phyloP scores from a whole-genome alignment of 352 stramenopile genomes.

The Albugo laibachii region DNA sequence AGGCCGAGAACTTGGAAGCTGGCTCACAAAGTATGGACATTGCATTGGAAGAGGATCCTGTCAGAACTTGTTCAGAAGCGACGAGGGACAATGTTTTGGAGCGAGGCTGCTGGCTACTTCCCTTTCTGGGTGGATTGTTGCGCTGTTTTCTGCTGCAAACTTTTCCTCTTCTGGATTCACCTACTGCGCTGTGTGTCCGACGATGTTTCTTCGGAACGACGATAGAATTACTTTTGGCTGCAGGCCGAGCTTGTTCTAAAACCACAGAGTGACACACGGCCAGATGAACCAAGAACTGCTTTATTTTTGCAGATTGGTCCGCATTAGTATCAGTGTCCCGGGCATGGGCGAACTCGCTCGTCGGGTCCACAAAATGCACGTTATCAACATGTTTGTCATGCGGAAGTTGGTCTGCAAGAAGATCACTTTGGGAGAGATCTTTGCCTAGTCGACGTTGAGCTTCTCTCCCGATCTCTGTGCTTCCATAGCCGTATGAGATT shows the following conservation, averaged over 20 bases:
- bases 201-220: no score
- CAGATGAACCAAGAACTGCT: slow-evolving; percentile 62
- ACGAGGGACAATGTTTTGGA: no score
- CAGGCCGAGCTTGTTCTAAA: slow-evolving; percentile 27
- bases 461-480: slow-evolving; percentile 66
- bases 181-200: no score
- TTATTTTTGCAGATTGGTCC: slow-evolving; percentile 45
- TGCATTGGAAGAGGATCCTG: no score
- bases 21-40: not conserved
- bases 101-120: no score
- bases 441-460: slow-evolving; percentile 47
- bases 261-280: slow-evolving; percentile 76
- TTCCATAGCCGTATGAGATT: slow-evolving; percentile 59
- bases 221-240: not conserved
- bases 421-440: slow-evolving; percentile 49
- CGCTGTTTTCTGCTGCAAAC: no score
- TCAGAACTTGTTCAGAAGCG: no score
- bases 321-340: slow-evolving; percentile 19
- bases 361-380: slow-evolving; percentile 64
- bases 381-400: slow-evolving; percentile 38
- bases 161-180: no score
- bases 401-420: slow-evolving; percentile 42
- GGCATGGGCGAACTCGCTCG: slow-evolving; percentile 35
- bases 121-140: no score
- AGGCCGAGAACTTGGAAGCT: slow-evolving; percentile 42